Conservation (phyloP, 805 yeast species). For the Candida manassasensis region DNA sequence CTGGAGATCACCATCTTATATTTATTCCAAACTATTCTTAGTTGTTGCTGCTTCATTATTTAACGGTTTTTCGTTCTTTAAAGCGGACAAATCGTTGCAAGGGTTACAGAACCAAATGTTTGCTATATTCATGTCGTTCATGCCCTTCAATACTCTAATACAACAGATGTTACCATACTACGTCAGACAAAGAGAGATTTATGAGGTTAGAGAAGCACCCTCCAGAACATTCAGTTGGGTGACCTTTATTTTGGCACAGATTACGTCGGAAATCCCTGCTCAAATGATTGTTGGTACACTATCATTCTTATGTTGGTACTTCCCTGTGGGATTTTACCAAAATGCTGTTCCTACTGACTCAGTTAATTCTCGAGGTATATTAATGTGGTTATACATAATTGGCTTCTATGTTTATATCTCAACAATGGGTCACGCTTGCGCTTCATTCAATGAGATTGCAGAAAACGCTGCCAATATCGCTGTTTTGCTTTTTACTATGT, state of each 20-base stretch:
- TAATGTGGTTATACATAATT: constrained; percentile 31
- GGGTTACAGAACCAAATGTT: constrained; percentile 64
- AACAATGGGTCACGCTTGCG: constrained; percentile 27
- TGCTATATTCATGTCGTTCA: constrained; percentile 42
- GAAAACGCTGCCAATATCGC: constrained; percentile 34
- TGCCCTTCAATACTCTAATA: constrained; percentile 36
- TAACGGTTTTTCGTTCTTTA: constrained; percentile 69
- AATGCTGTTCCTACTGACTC: constrained; percentile 52
- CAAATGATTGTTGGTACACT: constrained; percentile 41
- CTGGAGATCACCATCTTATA: constrained; percentile 61
- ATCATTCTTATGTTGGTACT: constrained; percentile 49
- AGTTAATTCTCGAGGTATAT: constrained; percentile 31
- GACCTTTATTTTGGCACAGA: constrained; percentile 36
- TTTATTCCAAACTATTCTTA: constrained; percentile 57
- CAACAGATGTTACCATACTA: constrained; percentile 44
- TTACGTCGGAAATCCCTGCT: constrained; percentile 45
- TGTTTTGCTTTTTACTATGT: constrained; percentile 24
- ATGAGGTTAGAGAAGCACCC: constrained; percentile 44
- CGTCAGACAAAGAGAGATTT: constrained; percentile 37
- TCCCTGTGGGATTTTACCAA: constrained; percentile 45
- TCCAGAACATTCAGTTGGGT: constrained; percentile 43
- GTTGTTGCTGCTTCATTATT: constrained; percentile 53
- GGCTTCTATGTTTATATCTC: constrained; percentile 23
- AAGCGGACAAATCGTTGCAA: constrained; percentile 53
- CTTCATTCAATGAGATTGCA: constrained; percentile 26